Conservation (phyloP, 108 stramenopile genomes). For the Poteriospumella lacustris region DNA sequence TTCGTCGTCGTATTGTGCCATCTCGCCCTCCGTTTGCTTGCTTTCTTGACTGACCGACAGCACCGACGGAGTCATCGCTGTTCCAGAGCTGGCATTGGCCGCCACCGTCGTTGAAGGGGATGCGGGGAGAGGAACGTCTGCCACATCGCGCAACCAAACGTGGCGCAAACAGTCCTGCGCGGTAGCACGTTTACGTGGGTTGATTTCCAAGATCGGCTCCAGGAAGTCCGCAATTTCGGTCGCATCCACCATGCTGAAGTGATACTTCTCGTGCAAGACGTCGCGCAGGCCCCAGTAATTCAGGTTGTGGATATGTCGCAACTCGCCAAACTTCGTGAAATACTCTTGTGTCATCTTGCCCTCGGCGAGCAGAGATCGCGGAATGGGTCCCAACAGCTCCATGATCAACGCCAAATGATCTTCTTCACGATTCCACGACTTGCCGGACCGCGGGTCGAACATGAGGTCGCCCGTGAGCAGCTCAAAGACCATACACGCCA, state of each 20-base stretch:
- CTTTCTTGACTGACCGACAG: too few relatives aligned
- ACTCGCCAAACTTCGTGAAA: constrained; percentile 87
- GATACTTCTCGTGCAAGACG: constrained; percentile 81
- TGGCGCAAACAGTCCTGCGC: constrained; percentile 69
- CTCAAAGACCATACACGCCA: constrained; percentile 94
- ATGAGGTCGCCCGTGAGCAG: constrained; percentile 91
- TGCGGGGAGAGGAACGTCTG: too few relatives aligned
- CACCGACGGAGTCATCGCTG: too few relatives aligned
- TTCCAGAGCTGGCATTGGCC: too few relatives aligned
- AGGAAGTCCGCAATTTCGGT: constrained; percentile 75
- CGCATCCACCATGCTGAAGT: constrained; percentile 71
- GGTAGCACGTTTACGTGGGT: constrained; percentile 71
- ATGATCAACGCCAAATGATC: constrained; percentile 98
- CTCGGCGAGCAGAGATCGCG: constrained; percentile 26
- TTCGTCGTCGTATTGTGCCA: too few relatives aligned
- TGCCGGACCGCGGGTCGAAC: constrained; percentile 90
- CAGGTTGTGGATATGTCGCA: constrained; percentile 91
- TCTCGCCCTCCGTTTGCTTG: too few relatives aligned
- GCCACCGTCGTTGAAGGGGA: too few relatives aligned
- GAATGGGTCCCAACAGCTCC: constrained; percentile 89
- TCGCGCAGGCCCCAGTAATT: constrained; percentile 94
- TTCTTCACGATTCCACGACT: constrained; percentile 73
- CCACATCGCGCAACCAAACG: constrained; percentile 61
- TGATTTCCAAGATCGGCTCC: constrained; percentile 70
- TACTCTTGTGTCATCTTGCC: constrained; percentile 89